These are phyloP conservation scores for Eragrostis tef DNA, from an alignment of 202 grass and related monocot genomes.

Conservation along the genomic window DNA sequence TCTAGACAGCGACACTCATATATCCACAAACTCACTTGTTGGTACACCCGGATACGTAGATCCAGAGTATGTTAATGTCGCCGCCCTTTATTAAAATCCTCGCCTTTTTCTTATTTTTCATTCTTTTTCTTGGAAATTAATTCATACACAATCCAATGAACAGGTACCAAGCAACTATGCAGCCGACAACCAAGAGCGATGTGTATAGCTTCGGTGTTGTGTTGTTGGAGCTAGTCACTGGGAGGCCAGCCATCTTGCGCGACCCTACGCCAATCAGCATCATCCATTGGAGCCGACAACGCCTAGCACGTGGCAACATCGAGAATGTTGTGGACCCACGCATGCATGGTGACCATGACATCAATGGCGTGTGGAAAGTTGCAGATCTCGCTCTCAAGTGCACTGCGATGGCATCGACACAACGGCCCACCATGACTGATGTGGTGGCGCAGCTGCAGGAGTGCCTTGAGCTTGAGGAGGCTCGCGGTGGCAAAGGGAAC, in stretches of 20 bases:
- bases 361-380: slow-evolving; percentile 65
- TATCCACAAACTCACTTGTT: slow-evolving; percentile 37
- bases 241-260: slow-evolving; percentile 38
- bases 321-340: slow-evolving; percentile 50
- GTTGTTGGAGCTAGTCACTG: background rate
- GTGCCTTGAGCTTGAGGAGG: slow-evolving; percentile 52
- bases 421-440: slow-evolving; percentile 63
- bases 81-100: background rate
- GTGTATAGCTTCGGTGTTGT: no score
- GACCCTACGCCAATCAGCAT: background rate
- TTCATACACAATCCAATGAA: no score
- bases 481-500: background rate
- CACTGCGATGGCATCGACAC: slow-evolving; percentile 3
- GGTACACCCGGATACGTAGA: slow-evolving; percentile 66
- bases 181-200: slow-evolving; percentile 12
- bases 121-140: no score
- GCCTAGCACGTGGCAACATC: slow-evolving; percentile 48
- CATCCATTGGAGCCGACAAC: background rate
- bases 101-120: no score
- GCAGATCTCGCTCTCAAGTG: slow-evolving; percentile 54
- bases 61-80: slow-evolving; percentile 56
- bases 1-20: background rate
- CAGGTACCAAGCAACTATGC: slow-evolving; percentile 42
- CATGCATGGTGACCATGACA: slow-evolving; percentile 53
- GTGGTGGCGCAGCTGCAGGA: slow-evolving; percentile 58